Evolutionary conservation across 2,329 filamentous ascomycete species (phyloP), one percentile per base, ranked within the genome.

Genomic region (Colletotrichum horii): DNA sequence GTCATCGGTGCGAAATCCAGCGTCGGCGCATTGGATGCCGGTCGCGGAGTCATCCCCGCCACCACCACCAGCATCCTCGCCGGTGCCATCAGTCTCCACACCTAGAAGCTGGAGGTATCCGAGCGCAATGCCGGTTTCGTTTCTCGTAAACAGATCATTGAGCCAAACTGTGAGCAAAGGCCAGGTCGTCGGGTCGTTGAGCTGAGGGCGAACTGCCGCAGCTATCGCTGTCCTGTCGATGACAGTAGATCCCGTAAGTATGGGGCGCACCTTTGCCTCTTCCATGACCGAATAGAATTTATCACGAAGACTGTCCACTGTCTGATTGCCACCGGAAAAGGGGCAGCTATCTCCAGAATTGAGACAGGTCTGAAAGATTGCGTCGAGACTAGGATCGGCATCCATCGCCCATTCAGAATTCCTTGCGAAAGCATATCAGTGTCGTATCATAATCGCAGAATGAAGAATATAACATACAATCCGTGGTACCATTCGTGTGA

Each of bases 41-140:
- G 24, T 26, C 0, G 55, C 24, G 15, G 55, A 58, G 22, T 58
- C 24, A 58, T 58, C 55, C 55, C 24, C 55, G 12, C 0, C 26
- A 28, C 1, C 26, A 28, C 1, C 55, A 6, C 6, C 15, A 1
- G 55, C 3, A 58, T 58, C 24, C 55, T 52, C 43, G 11, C 43
- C 43, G 11, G 43, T 22, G 12, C 43, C 43, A 14, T 52, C 43
- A 52, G 43, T 52, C 43, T 52, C 43, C 22, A 1, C 43, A 52
- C 43, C 43, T 0, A 2, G 1, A 0, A 58, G 26, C 15, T 58
- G 55, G 0, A 2, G 8, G 24, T 30, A 30, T n/a, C 24, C 16
- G 0, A 16, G 24, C 0, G 24, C 4, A 11, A 30, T 58, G 55
- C 55, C 55, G 16, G 55, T 26, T 16, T 30, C 55, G 55, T 30